Percentiles rank a stretch among this genome's conserved stretches.
phyloP scores from a whole-genome alignment of 2,329 filamentous ascomycete species.

The Ceratocystis harringtonii region DNA sequence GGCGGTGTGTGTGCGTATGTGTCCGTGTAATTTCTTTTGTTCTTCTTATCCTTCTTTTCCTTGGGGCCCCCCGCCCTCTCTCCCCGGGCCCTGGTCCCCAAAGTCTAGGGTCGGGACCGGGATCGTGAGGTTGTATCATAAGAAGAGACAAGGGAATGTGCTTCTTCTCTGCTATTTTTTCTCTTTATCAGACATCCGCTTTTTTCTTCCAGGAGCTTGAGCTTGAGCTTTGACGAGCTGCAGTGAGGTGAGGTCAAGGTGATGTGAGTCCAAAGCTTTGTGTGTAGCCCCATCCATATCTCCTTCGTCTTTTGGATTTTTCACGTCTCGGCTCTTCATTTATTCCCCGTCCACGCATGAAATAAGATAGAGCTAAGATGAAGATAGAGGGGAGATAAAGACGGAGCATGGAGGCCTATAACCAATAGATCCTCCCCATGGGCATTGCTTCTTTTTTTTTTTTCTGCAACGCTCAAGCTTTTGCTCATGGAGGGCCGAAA shows the following conservation, averaged over 20 bases:
- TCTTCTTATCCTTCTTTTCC: no score
- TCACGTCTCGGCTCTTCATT: not conserved
- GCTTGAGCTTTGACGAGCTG: not conserved
- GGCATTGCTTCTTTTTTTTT: not conserved
- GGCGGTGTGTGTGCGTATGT: no score
- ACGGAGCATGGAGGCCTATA: no score
- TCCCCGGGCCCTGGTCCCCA: no score
- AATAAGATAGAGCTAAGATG: no score
- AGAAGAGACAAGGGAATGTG: not conserved
- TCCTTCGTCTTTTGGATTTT: not conserved
- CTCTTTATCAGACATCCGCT: not conserved
- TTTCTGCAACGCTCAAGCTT: not conserved
- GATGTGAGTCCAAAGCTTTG: no score
- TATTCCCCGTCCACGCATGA: no score
- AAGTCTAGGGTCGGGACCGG: not conserved
- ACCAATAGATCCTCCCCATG: not conserved
- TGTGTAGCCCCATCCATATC: not conserved
- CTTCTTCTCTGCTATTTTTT: not conserved
- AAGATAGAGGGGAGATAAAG: no score
- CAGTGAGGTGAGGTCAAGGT: no score
- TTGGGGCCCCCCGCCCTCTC: no score
- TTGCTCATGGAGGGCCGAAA: no score
- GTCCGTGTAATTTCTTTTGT: no score
- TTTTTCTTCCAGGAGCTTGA: constrained; percentile 6
- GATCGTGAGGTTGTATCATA: not conserved